Base-by-base conservation (phyloP, 805 yeast species). In the Lachancea dasiensis region DNA sequence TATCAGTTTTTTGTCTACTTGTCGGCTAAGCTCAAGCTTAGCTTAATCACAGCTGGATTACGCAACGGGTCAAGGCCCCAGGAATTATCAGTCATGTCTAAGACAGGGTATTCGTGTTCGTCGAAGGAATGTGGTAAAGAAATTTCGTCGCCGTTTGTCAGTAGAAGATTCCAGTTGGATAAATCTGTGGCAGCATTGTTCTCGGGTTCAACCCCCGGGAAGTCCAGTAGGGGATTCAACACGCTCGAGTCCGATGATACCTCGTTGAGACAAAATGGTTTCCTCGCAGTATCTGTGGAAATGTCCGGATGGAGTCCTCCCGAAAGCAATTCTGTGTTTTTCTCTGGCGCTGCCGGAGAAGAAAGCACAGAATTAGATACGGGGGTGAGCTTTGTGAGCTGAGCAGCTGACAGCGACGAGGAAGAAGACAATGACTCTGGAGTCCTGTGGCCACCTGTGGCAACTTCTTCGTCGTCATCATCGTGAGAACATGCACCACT, bases 41-140 rank as follows among this genome's bases (percentile, higher is more conserved):
- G 34, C 66, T 59, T 60, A 34, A 64, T 62, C 69, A 50, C 69
- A 56, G 58, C 69, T 64, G 69, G 68, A 64, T 64, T 62, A 61
- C 69, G 68, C 69, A 64, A 63, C 63, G 62, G 64, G 55, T 60
- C 67, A 52, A 61, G 57, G 39, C 49, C 65, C 49, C 50, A 54
- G 43, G 60, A 58, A 51, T 52, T 52, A 47, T 58, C 63, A 44
- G 41, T 38, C 41, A 32, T 32, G 31, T 27, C 41, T 9, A 38
- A 15, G 36, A 38, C 42, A 50, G 31, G 36, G 18, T 26, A 31
- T 23, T 31, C 33, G 18, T 14, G 32, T 14, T 39, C 43, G 32
- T 41, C 23, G 31, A n/a, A 40, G 26, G 40, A 37, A 11, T 21
- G 17, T 25, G 34, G 16, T 11, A 23, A 22, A 24, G 16, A 22